Base-by-base conservation (phyloP, 2,329 filamentous ascomycete genomes). In the Cercospora citrullina region DNA sequence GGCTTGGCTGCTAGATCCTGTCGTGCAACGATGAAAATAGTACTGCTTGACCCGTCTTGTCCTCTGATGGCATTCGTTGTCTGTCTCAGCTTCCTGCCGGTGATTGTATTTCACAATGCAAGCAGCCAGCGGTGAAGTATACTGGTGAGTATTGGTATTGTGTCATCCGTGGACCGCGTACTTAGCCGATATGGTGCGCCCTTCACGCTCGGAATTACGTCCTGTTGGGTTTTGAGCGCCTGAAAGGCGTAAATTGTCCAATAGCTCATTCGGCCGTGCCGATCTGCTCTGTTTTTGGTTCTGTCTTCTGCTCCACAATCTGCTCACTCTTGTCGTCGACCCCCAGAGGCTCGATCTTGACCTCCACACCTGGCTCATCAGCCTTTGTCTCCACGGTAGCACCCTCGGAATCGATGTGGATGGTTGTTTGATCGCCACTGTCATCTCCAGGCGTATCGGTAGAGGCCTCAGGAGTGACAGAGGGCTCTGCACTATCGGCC, bases 311-410 rank as follows among this genome's bases (percentile, higher is more conserved):
- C 14, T 55, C 62, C 9, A 12, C 18, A 21, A 14, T 57, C 30
- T 57, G 30, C 7, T 64, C 51, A 5, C 2, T 26, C 23, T 45
- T 45, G 5, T 36, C 36, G 3, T 57, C 62, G 7, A 42, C 53
- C n/a, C 59, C 62, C 1, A 64, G 21, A 42, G 71, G 64, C 60
- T 73, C 72, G 23, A 72, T 69, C 69, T 60, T 72, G 30, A 71
- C 69, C 7, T 70, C 64, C 5, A 57, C 55, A 12, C 42, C 63
- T 8, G 70, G 57, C 39, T 69, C 39, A 4, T 71, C 68, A 28
- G 60, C 31, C 36, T 68, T 63, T 1, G 48, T 33, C 36, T 64
- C 64, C 12, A 60, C 55, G 12, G 60, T 60, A 42, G 45, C 16
- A 6, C 60, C 67, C 12, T 60, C 30, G 12, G 31, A 12, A 2